Percentiles rank a stretch among this genome's conserved stretches.
Conservation (phyloP, 2,329 filamentous ascomycete genomes). For the Ophiostoma sp. region DNA sequence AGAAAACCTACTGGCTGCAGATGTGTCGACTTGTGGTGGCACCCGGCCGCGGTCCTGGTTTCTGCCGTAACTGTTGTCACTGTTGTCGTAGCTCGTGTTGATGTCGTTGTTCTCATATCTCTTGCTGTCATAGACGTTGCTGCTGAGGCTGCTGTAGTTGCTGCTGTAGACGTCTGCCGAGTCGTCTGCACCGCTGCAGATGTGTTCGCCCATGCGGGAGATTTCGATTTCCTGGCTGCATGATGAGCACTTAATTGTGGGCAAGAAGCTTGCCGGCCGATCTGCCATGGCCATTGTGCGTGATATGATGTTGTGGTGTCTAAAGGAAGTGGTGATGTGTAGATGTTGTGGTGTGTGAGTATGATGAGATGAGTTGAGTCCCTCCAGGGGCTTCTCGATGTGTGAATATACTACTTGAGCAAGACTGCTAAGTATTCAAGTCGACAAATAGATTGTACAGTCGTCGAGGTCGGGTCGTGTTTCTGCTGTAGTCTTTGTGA, state of each 20-base stretch:
- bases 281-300: conserved; percentile 27
- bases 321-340: background rate
- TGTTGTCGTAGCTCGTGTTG: conserved; percentile 27
- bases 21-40: conserved; percentile 52
- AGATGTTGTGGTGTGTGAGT: background rate
- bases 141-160: background rate
- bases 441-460: background rate
- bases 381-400: conserved; percentile 1
- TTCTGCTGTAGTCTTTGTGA: background rate
- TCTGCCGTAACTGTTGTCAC: conserved; percentile 30
- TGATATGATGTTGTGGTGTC: background rate
- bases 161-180: conserved; percentile 28
- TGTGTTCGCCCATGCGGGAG: conserved; percentile 77
- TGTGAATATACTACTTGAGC: no score
- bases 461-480: background rate
- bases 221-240: conserved; percentile 76
- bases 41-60: conserved; percentile 41
- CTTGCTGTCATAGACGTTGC: background rate
- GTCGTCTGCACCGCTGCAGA: conserved; percentile 52
- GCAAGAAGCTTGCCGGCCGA: conserved; percentile 62
- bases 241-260: conserved; percentile 81
- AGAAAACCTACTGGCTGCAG: conserved; percentile 48
- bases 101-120: conserved; percentile 11
- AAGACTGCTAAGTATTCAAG: no score
- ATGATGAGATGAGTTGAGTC: background rate